Evolutionary conservation across 163 green algal species (phyloP).

Genomic region (Scenedesmus sp.): DNA sequence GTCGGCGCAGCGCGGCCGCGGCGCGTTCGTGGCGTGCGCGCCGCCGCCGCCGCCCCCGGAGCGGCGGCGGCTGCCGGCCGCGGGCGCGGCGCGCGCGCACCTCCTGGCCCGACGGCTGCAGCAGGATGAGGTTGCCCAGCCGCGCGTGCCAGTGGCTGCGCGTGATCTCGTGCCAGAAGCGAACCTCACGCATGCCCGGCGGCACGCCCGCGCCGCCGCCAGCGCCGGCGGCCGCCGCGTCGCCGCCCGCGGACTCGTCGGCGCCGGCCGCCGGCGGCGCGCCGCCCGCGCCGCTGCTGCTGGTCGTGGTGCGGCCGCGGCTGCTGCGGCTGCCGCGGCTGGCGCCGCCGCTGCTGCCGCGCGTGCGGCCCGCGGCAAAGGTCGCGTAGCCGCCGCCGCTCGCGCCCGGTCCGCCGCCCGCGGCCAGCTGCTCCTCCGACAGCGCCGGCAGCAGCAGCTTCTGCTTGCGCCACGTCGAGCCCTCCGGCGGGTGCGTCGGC

Average conservation of each 20-base stretch:
- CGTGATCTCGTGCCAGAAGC: constrained; percentile 62
- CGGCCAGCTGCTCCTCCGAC: constrained; percentile 7
- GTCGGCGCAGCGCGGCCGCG: not conserved
- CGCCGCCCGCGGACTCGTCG: too few species aligned
- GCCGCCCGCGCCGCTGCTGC: constrained; percentile 6
- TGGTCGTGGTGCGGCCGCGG: not conserved
- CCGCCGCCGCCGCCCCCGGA: too few species aligned
- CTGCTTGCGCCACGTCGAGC: constrained; percentile 49
- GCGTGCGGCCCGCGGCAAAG: not conserved
- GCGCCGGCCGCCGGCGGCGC: too few species aligned
- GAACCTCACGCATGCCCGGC: too few species aligned
- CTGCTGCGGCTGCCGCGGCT: constrained; percentile 8
- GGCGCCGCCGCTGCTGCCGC: not conserved
- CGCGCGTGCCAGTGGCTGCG: constrained; percentile 60
- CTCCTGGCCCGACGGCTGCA: constrained; percentile 47
- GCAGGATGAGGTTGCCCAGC: constrained; percentile 67
- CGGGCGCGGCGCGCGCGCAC: not conserved
- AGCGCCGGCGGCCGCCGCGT: too few species aligned
- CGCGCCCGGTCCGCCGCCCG: not conserved
- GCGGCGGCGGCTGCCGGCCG: not conserved
- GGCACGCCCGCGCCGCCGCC: too few species aligned
- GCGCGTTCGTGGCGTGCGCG: not conserved
- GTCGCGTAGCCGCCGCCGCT: not conserved
- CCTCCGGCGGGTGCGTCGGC: constrained; percentile 48
- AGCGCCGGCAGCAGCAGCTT: constrained; percentile 40